Base-by-base conservation (phyloP, 345 rosid genomes). In the Clausena lansium region DNA sequence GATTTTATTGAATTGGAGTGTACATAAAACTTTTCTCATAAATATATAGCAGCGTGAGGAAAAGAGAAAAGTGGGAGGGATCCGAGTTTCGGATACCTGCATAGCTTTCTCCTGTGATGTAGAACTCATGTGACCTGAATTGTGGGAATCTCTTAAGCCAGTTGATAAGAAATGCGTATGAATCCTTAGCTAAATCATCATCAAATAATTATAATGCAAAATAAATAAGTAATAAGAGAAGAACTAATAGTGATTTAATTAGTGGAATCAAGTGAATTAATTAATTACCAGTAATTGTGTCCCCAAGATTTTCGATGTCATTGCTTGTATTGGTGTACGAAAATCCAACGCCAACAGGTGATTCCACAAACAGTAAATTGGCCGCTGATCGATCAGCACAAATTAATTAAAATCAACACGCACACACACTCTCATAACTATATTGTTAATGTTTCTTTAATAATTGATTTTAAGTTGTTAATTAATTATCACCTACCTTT, bases 71-170 rank as follows among this genome's bases (percentile, higher is more conserved):
- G 7, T n/a, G 7, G 15, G 13, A 45, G 3, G 1, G 50, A 13
- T 45, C 50, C 17, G 5, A 13, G 50, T 45, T 45, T 52, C 22
- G 57, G 57, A 25, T 81, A 91, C 95, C 93, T 59, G 88, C 95
- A 30, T 91, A 91, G 89, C 92, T 91, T 87, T 91, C 93, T 77
- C 95, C 95, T 22, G 90, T 62, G 65, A 89, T 87, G 84, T 82
- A 86, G 79, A 89, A 89, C 11, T 89, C 92, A 76, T 82, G 90
- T 14, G 91, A 83, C 73, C 86, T 87, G 85, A 69, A 89, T 61
- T 91, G 93, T 11, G 95, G 93, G 74, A 87, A 91, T 82, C 93
- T 88, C 66, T 77, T 77, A 78, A 91, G 86, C 95, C 93, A 87
- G 79, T 89, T 88, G 77, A 88, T 78, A 11, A 91, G 93, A 81